phyloP scores from a whole-genome alignment of 2,329 filamentous ascomycete species.

The Trichoderma koningiopsis region DNA sequence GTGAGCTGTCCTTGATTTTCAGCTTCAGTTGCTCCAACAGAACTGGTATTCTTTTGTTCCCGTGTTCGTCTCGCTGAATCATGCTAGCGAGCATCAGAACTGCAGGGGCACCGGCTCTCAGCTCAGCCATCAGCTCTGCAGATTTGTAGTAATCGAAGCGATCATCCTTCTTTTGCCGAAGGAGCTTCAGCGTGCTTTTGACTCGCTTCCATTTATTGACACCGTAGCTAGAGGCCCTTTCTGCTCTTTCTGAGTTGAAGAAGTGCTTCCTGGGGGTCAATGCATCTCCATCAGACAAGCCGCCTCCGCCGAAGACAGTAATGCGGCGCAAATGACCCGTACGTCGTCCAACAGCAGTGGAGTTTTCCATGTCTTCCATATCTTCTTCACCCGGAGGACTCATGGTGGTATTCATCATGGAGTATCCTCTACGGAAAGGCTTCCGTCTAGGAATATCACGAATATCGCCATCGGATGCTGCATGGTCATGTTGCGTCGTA shows the following conservation, averaged over 20 bases:
- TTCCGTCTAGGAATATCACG: conserved; percentile 59
- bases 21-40: conserved; percentile 93
- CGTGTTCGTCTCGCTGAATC: conserved; percentile 96
- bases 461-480: conserved; percentile 75
- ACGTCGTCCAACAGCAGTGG: conserved; percentile 52
- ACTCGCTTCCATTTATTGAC: conserved; percentile 90
- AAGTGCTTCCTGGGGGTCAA: conserved; percentile 59
- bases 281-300: conserved; percentile 64
- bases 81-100: conserved; percentile 94
- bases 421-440: conserved; percentile 58
- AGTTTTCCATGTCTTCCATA: conserved; percentile 54
- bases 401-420: conserved; percentile 55
- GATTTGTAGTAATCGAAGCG: conserved; percentile 93
- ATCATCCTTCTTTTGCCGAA: conserved; percentile 82
- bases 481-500: conserved; percentile 58
- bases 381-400: conserved; percentile 53
- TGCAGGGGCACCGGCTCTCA: conserved; percentile 88
- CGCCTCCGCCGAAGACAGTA: conserved; percentile 67
- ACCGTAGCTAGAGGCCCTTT: conserved; percentile 71
- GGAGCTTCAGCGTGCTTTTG: conserved; percentile 80
- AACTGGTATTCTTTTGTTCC: conserved; percentile 91
- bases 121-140: conserved; percentile 91
- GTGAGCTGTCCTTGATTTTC: conserved; percentile 76
- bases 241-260: conserved; percentile 66
- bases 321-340: conserved; percentile 66